Evolutionary conservation across 371 early-diverging fungal species (phyloP).

Genomic region (Choanephora cucurbitarum): DNA sequence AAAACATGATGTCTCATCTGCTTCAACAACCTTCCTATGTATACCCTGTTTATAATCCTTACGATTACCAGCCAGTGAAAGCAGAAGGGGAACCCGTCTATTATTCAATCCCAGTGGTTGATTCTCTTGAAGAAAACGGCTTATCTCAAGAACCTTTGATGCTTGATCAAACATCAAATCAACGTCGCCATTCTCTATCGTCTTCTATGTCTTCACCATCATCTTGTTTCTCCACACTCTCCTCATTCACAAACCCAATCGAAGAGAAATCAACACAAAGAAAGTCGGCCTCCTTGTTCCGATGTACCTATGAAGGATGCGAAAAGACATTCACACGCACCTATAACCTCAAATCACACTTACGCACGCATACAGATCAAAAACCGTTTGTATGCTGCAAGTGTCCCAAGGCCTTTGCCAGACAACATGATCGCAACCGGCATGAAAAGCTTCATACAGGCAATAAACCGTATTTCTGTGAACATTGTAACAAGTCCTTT

Average conservation of each 20-base stretch:
- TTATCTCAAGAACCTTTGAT: background rate
- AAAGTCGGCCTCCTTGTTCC: slow-evolving; percentile 6
- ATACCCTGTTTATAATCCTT: background rate
- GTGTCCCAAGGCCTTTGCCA: slow-evolving; percentile 65
- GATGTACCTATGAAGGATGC: slow-evolving; percentile 55
- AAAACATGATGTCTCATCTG: background rate
- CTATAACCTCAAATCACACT: slow-evolving; percentile 81
- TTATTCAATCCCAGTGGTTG: background rate
- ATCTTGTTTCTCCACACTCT: background rate
- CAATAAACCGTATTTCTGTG: slow-evolving; percentile 60
- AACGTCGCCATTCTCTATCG: background rate
- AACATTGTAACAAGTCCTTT: slow-evolving; percentile 70
- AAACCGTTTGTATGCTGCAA: slow-evolving; percentile 65
- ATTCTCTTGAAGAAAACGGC: too few species aligned
- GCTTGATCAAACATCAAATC: background rate
- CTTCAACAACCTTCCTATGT: background rate
- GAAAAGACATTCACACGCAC: slow-evolving; percentile 76
- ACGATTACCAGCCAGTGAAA: background rate
- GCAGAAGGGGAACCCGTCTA: background rate
- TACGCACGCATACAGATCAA: slow-evolving; percentile 74
- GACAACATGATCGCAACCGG: slow-evolving; percentile 80
- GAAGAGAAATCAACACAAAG: background rate
- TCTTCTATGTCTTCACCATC: background rate
- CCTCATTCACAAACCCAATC: background rate
- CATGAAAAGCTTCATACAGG: slow-evolving; percentile 71